A percentile compares a stretch with the other conserved stretches of the same genome.
These are phyloP conservation scores for Posidonia oceanica DNA, from an alignment of 116 monocot genomes.

Conservation along the genomic window DNA sequence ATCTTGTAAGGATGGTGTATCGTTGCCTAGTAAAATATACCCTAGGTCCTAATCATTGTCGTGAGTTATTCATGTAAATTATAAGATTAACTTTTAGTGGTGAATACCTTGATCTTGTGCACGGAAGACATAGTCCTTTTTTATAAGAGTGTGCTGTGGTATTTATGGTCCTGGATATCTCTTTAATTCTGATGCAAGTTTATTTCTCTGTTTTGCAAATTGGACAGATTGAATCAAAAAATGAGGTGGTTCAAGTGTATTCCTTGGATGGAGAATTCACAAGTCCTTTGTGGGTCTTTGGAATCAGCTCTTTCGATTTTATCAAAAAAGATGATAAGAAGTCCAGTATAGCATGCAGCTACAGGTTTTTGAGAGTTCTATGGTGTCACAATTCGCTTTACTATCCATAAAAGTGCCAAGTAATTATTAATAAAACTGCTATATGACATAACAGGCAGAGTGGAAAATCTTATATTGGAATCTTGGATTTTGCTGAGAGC, in stretches of 20 bases:
- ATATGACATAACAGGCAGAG: conserved; percentile 42
- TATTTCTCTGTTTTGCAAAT: conserved; percentile 2
- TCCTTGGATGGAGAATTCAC: conserved; percentile 85
- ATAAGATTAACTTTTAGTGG: no score
- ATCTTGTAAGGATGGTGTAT: no score
- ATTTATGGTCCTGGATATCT: no score
- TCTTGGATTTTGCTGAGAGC: conserved; percentile 36
- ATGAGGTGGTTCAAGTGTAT: conserved; percentile 61
- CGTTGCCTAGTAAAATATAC: no score
- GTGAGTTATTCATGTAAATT: no score
- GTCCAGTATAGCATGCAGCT: conserved; percentile 48
- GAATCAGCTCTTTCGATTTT: conserved; percentile 87
- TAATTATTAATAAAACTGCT: conserved; percentile 4
- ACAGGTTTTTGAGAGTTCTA: conserved; percentile 39
- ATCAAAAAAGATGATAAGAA: conserved; percentile 24
- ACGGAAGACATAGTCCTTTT: no score
- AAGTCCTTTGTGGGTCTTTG: conserved; percentile 87
- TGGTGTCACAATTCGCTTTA: not conserved
- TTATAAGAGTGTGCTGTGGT: no score
- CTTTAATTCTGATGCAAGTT: not conserved
- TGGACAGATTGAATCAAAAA: conserved; percentile 60
- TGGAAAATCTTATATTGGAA: conserved; percentile 78
- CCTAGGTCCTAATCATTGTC: no score
- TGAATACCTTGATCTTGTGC: no score
- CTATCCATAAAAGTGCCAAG: not conserved